A percentile compares a stretch with the other conserved stretches of the same genome.
phyloP scores from a whole-genome alignment of 1,284 basidiomycete species.

The Marasmius tenuissimus region DNA sequence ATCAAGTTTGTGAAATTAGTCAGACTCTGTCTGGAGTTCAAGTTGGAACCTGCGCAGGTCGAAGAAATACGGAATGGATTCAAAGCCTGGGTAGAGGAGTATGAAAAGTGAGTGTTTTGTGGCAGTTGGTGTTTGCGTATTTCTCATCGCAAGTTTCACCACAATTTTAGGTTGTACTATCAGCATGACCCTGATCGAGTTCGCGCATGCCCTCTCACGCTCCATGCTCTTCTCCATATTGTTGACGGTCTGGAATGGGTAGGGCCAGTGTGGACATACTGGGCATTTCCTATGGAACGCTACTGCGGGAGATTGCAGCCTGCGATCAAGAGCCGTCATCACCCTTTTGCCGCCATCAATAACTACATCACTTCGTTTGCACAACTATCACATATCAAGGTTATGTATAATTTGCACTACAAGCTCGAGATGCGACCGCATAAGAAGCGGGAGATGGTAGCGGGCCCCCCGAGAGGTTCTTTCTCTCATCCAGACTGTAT shows the following conservation, averaged over 20 bases:
- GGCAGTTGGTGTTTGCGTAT: neutral
- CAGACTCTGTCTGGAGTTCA: conserved; percentile 39
- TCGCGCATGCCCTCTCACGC: too few relatives aligned
- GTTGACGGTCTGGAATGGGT: conserved; percentile 28
- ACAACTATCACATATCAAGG: conserved; percentile 29
- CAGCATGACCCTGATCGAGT: conserved; percentile 19
- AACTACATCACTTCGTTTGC: conserved; percentile 22
- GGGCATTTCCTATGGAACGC: conserved; percentile 42
- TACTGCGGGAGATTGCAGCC: conserved; percentile 28
- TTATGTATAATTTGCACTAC: too few relatives aligned
- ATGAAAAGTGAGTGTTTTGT: conserved; percentile 34
- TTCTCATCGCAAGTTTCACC: conserved; percentile 15
- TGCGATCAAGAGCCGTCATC: conserved; percentile 25
- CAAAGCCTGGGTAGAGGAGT: conserved; percentile 39
- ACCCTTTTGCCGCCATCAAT: conserved; percentile 28
- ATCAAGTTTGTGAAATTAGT: conserved; percentile 37
- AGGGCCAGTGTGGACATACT: conserved; percentile 43
- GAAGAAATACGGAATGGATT: conserved; percentile 31
- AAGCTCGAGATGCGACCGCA: too few relatives aligned
- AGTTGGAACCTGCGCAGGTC: conserved; percentile 34
- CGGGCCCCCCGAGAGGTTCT: too few relatives aligned
- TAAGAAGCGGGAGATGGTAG: too few relatives aligned
- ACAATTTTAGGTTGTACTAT: conserved; percentile 35
- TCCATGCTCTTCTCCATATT: conserved; percentile 31
- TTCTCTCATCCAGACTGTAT: too few relatives aligned